phyloP scores from a whole-genome alignment of 306 rosid species.

The Fragaria ananassa region DNA sequence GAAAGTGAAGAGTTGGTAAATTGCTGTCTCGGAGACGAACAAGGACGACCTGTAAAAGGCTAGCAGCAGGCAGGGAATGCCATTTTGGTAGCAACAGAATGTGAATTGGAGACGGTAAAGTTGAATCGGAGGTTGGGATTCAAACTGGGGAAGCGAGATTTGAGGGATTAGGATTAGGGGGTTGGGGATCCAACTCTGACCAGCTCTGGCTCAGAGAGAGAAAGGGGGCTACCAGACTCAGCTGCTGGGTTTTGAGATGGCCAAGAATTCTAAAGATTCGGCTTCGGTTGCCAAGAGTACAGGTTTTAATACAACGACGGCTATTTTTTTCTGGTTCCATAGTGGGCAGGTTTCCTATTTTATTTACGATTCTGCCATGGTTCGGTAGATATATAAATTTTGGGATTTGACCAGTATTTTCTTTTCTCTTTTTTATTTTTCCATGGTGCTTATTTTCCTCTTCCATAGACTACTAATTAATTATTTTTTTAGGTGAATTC shows the following conservation, averaged over 20 bases:
- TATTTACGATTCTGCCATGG: slow-evolving; percentile 24
- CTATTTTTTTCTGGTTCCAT: neutral
- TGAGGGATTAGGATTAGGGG: neutral
- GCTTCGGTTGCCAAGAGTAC: neutral
- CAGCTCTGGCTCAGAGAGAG: neutral
- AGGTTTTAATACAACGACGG: neutral
- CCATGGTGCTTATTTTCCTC: no score
- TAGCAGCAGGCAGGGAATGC: slow-evolving; percentile 11
- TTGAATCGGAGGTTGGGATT: slow-evolving; percentile 35
- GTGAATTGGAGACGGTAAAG: slow-evolving; percentile 24
- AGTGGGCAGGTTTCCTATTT: neutral
- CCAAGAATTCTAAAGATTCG: neutral
- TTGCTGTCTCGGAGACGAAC: slow-evolving; percentile 27
- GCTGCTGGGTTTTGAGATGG: neutral
- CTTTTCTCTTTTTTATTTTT: no score
- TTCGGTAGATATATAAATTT: neutral
- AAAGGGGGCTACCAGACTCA: neutral
- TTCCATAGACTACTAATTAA: no score
- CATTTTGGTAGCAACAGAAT: slow-evolving; percentile 36
- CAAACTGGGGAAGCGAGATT: neutral
- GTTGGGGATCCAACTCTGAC: neutral
- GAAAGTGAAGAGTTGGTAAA: slow-evolving; percentile 35
- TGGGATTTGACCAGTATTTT: neutral
- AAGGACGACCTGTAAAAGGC: slow-evolving; percentile 31
- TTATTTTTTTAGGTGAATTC: no score